These are phyloP conservation scores for Penicillium vulpinum DNA, from an alignment of 2,329 filamentous ascomycete species.

Conservation along the genomic window DNA sequence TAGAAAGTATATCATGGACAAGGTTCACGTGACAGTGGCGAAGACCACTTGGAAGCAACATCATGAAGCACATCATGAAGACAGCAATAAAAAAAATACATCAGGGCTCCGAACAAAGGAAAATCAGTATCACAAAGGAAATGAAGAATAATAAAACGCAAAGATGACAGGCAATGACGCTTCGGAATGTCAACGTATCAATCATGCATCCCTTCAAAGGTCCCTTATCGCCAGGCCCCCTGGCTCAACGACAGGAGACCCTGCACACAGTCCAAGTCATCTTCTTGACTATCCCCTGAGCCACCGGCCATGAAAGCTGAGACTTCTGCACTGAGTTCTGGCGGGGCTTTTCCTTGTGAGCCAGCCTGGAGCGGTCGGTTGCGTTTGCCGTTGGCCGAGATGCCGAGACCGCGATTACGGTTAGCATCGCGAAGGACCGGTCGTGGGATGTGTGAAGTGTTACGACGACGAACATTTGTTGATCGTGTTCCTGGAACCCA, in stretches of 20 bases:
- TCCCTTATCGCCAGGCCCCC: constrained; percentile 81
- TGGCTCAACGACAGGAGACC: constrained; percentile 86
- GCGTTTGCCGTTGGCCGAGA: constrained; percentile 28
- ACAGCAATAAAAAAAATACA: constrained; percentile 19
- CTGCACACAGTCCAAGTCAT: constrained; percentile 84
- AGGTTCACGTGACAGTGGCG: constrained; percentile 26
- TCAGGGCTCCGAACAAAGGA: constrained; percentile 23
- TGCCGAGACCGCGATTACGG: constrained; percentile 28
- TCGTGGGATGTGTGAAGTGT: constrained; percentile 33
- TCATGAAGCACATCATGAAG: constrained; percentile 29
- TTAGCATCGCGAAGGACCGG: constrained; percentile 50
- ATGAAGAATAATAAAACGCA: constrained; percentile 11
- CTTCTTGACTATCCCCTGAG: constrained; percentile 63
- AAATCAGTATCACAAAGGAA: constrained; percentile 26
- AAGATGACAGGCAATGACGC: constrained; percentile 5
- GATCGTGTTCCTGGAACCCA: constrained; percentile 60
- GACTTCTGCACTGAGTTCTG: constrained; percentile 62
- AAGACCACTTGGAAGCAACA: constrained; percentile 34
- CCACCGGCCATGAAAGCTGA: constrained; percentile 70
- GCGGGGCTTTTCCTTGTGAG: constrained; percentile 38
- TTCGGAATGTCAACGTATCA: constrained; percentile 4
- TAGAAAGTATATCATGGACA: constrained; percentile 17
- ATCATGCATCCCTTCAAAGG: constrained; percentile 3
- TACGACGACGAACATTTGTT: constrained; percentile 41
- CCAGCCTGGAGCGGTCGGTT: constrained; percentile 29